phyloP scores from a whole-genome alignment of 306 rosid genomes.

The Cucumis sativus region DNA sequence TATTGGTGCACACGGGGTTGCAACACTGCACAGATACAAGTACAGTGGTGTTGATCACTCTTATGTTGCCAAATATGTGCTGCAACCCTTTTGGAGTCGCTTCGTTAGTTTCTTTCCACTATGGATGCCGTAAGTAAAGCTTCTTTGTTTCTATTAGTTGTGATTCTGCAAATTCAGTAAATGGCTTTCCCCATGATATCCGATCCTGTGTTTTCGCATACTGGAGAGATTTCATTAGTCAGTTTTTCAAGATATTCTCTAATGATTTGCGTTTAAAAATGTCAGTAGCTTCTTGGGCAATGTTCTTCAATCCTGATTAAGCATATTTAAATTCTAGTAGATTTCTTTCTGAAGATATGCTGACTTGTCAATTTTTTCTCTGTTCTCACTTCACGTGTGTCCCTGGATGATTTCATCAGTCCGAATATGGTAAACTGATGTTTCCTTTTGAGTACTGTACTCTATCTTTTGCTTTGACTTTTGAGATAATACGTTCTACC shows the following conservation, averaged over 20 bases:
- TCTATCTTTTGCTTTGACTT: not conserved
- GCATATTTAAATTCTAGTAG: not conserved
- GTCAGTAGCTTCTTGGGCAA: not conserved
- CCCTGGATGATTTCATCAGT: slow-evolving; percentile 26
- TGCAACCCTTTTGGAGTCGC: slow-evolving; percentile 89
- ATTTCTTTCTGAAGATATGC: not conserved
- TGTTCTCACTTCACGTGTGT: not conserved
- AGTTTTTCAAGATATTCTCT: not conserved
- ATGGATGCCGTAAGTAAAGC: slow-evolving; percentile 91
- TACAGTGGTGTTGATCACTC: slow-evolving; percentile 96
- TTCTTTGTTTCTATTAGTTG: not conserved
- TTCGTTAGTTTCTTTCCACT: slow-evolving; percentile 68
- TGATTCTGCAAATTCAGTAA: not conserved
- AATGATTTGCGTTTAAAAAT: not conserved
- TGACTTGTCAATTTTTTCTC: not conserved
- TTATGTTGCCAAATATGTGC: slow-evolving; percentile 71
- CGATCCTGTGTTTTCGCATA: not conserved
- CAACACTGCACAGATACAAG: slow-evolving; percentile 69
- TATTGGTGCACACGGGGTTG: slow-evolving; percentile 73
- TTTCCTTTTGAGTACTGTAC: slow-evolving; percentile 4
- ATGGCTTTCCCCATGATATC: not conserved
- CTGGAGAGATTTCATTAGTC: not conserved
- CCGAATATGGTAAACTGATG: slow-evolving; percentile 73
- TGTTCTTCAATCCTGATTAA: not conserved
- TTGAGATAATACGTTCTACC: not conserved